Conservation (phyloP, 2,329 filamentous ascomycete genomes). For the Nemania sp. region DNA sequence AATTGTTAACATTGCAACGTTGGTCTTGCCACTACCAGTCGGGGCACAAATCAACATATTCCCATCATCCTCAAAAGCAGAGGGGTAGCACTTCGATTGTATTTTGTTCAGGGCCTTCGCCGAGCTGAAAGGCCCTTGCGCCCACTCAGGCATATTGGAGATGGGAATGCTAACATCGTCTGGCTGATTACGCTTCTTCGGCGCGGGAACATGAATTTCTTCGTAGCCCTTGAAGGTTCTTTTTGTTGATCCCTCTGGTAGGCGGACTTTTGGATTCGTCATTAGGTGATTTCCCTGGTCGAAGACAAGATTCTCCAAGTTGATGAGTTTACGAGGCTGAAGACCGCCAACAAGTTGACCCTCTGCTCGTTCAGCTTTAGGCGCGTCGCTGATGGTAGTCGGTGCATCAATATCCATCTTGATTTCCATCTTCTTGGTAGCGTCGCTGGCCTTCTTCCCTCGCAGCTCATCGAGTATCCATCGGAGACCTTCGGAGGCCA, state of each 20-base stretch:
- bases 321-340: slow-evolving; percentile 84
- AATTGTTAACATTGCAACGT: slow-evolving; percentile 96
- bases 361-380: slow-evolving; percentile 61
- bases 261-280: slow-evolving; percentile 95
- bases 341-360: slow-evolving; percentile 78
- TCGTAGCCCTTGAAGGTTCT: slow-evolving; percentile 97
- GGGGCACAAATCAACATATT: slow-evolving; percentile 98
- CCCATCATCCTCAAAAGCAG: slow-evolving; percentile 89
- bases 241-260: slow-evolving; percentile 94
- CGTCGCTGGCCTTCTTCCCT: slow-evolving; percentile 66
- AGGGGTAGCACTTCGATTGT: slow-evolving; percentile 89
- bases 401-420: slow-evolving; percentile 93
- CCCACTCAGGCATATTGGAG: slow-evolving; percentile 90
- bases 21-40: slow-evolving; percentile 97
- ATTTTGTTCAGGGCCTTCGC: slow-evolving; percentile 91
- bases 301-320: slow-evolving; percentile 93
- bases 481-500: slow-evolving; percentile 84
- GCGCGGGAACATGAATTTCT: slow-evolving; percentile 94
- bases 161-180: slow-evolving; percentile 82
- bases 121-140: slow-evolving; percentile 79
- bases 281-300: slow-evolving; percentile 98
- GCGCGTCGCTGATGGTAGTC: slow-evolving; percentile 55
- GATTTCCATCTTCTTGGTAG: slow-evolving; percentile 76
- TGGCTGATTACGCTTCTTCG: slow-evolving; percentile 82
- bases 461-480: slow-evolving; percentile 86